A percentile compares a stretch with the other conserved stretches of the same genome.
phyloP scores from a whole-genome alignment of 1,284 basidiomycete genomes.

The Moesziomyces globuligerus region DNA sequence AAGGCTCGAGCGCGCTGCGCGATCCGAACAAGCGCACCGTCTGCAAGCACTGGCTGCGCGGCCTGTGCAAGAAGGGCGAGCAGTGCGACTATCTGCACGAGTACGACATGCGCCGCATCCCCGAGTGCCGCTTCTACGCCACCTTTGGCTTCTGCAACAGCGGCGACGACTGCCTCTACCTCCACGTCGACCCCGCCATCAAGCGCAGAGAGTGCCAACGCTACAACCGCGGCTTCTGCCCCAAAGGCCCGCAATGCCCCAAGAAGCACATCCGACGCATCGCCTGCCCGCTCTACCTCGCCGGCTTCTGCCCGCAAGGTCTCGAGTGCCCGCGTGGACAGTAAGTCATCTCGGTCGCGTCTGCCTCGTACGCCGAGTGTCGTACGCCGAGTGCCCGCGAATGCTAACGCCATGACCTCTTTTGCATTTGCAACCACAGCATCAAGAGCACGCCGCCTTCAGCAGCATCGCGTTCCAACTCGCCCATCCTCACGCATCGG shows the following conservation, averaged over 20 bases:
- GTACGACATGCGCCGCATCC: constrained; percentile 97
- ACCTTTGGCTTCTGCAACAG: constrained; percentile 98
- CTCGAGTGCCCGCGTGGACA: constrained; percentile 90
- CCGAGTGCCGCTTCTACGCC: constrained; percentile 99
- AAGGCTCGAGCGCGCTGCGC: constrained; percentile 32
- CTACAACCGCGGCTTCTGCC: constrained; percentile 93
- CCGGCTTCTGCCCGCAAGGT: constrained; percentile 95
- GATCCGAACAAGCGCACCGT: constrained; percentile 73
- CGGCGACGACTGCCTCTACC: constrained; percentile 97
- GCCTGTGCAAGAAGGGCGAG: constrained; percentile 97
- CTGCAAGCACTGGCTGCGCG: constrained; percentile 99
- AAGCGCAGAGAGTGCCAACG: constrained; percentile 85
- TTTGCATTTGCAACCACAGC: constrained; percentile 8
- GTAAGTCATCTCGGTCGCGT: constrained; percentile 24
- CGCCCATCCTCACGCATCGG: constrained; percentile 62
- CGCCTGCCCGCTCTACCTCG: constrained; percentile 88
- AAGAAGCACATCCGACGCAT: constrained; percentile 92
- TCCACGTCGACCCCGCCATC: constrained; percentile 92
- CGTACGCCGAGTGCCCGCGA: too few species aligned
- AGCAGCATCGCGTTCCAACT: constrained; percentile 55
- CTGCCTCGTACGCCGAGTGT: too few species aligned
- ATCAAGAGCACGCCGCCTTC: constrained; percentile 64
- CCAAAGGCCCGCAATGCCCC: constrained; percentile 79
- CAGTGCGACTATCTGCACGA: constrained; percentile 99
- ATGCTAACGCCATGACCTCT: too few species aligned